Base-by-base conservation (phyloP, 805 yeast species). In the Zygosaccharomyces siamensis region DNA sequence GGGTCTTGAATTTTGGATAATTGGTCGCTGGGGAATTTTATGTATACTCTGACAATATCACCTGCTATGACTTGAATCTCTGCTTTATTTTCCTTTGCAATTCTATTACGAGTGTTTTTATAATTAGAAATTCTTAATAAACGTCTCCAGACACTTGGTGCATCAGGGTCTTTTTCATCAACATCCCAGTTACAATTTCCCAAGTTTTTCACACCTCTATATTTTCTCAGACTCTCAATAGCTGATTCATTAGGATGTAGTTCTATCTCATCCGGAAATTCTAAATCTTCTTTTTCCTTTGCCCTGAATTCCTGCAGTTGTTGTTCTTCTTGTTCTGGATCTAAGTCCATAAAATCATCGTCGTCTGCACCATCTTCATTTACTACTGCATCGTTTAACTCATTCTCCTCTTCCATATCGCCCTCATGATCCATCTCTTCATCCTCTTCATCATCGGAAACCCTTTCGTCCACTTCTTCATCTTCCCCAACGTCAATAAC, bases 211-310 rank as follows among this genome's bases (percentile, higher is more conserved):
- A 90, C 77, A 51, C 98, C 98, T 67, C 97, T 78, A 68, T 89
- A 92, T 52, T 89, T 79, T 27, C 74, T 69, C 49, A 93, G 74
- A 54, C 88, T 77, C 54, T 89, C 89, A 58, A 77, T 78, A 7
- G 87, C 98, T 4, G 85, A 76, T 55, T 79, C 90, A 5, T 68
- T 63, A 27, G 97, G 97, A 40, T 75, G 77, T 38, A 93, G 71
- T 66, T 93, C 98, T 48, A 92, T 70, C 70, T 93, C 99, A 69
- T 93, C 99, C 0, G 98, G 98, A 74, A 89, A 93, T 59, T 90
- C 96, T 31, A 80, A 76, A 64, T 89, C 97, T 47, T 90, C 97
- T 51, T 78, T 78, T 56, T 82, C 96, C 53, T 79, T 67, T 35
- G 74, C 74, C 57, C 93, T 79, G 70, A 75, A 89, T 59, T 76